A percentile compares a stretch with the other conserved stretches of the same genome.
Evolutionary conservation across 768 basidiomycete genomes (phyloP).

Genomic region (Lactarius psammicola): DNA sequence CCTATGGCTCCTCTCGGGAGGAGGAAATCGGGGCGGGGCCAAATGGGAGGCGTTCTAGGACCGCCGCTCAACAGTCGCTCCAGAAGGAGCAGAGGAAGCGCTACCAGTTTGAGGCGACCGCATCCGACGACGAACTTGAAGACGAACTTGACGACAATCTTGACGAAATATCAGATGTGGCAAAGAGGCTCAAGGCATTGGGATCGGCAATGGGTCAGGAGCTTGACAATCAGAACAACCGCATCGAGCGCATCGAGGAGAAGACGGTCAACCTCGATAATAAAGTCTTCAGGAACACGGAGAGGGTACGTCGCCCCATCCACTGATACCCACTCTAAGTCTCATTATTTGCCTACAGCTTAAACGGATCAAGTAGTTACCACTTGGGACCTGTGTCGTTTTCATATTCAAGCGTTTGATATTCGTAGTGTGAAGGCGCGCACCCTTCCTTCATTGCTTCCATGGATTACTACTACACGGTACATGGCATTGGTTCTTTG

Average conservation of each 20-base stretch:
- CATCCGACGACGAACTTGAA: slow-evolving; percentile 91
- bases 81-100: slow-evolving; percentile 73
- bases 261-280: slow-evolving; percentile 78
- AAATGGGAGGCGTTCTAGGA: slow-evolving; percentile 43
- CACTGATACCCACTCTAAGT: neutral
- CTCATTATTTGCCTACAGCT: slow-evolving; percentile 33
- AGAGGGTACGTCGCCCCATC: slow-evolving; percentile 51
- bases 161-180: slow-evolving; percentile 76
- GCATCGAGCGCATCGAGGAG: slow-evolving; percentile 72
- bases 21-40: slow-evolving; percentile 46
- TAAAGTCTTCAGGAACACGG: slow-evolving; percentile 77
- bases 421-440: too few relatives aligned
- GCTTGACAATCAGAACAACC: slow-evolving; percentile 79
- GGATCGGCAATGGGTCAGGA: slow-evolving; percentile 85
- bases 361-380: slow-evolving; percentile 38
- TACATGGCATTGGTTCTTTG: too few relatives aligned
- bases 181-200: slow-evolving; percentile 74
- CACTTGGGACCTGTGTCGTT: neutral
- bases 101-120: slow-evolving; percentile 89
- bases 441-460: too few relatives aligned
- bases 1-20: slow-evolving; percentile 54
- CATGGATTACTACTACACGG: too few relatives aligned
- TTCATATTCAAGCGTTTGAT: too few relatives aligned
- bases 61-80: slow-evolving; percentile 50
- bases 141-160: slow-evolving; percentile 92